Evolutionary conservation across 2,329 filamentous ascomycete genomes (phyloP).

Genomic region (Delphinella strobiligena): DNA sequence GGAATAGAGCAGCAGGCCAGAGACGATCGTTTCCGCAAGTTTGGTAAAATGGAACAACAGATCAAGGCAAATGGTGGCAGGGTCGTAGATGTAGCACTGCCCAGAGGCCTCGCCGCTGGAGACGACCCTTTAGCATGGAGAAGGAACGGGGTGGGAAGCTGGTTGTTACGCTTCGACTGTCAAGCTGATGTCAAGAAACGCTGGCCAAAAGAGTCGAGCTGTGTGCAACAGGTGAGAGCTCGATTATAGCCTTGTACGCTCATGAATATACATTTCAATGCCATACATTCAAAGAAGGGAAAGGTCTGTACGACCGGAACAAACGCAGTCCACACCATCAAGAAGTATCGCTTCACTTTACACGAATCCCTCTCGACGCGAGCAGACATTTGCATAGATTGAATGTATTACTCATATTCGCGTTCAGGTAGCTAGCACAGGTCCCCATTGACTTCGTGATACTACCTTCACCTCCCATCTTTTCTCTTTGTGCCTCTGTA

Average conservation of each 20-base stretch:
- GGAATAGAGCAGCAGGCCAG: constrained; percentile 39
- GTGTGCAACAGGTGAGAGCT: not conserved
- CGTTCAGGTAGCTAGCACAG: no score
- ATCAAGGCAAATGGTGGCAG: constrained; percentile 1
- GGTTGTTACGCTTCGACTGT: constrained; percentile 7
- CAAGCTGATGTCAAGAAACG: constrained; percentile 1
- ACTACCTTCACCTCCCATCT: no score
- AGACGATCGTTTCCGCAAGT: constrained; percentile 2
- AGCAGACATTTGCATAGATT: no score
- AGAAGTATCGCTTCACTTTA: no score
- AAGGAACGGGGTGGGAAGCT: constrained; percentile 6
- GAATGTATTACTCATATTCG: no score
- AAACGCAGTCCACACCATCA: no score
- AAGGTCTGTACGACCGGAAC: no score
- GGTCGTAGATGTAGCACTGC: not conserved
- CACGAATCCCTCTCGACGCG: no score
- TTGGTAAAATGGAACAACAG: constrained; percentile 1
- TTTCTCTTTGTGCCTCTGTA: no score
- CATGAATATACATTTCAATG: no score
- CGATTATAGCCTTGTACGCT: not conserved
- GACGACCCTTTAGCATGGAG: constrained; percentile 7
- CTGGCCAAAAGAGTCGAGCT: constrained; percentile 1
- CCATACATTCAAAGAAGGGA: no score
- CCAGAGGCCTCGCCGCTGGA: not conserved
- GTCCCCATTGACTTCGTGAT: no score